These are phyloP conservation scores for Diplodia scrobiculata DNA, from an alignment of 2,329 filamentous ascomycete species.

Conservation along the genomic window DNA sequence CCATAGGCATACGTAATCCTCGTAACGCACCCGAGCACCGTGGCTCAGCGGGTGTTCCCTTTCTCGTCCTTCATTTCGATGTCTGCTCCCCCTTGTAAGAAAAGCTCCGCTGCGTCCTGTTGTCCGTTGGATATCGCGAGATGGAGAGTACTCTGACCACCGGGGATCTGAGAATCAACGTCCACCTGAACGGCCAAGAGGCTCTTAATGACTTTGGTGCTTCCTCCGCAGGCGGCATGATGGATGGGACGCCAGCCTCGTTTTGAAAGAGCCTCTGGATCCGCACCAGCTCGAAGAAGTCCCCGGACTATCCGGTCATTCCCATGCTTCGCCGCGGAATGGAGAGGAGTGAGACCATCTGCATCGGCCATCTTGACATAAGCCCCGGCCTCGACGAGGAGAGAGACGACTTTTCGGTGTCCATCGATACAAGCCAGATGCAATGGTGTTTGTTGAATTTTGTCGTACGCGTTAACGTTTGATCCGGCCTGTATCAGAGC, in stretches of 20 bases:
- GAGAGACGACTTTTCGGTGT: background rate
- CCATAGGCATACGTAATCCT: too few species aligned
- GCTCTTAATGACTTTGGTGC: background rate
- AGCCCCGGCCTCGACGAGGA: background rate
- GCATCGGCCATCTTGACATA: background rate
- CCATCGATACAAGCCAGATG: constrained; percentile 7
- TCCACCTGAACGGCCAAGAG: background rate
- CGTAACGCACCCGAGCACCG: too few species aligned
- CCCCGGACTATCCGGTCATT: background rate
- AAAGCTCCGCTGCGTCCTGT: background rate
- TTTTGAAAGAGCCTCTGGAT: background rate
- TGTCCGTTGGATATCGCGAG: background rate
- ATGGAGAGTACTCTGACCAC: background rate
- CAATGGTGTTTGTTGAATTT: background rate
- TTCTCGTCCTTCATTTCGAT: background rate
- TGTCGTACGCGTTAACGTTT: background rate
- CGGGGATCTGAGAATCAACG: background rate
- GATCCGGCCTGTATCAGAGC: background rate
- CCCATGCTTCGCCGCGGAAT: background rate
- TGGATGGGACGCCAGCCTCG: background rate
- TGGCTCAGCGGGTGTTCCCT: background rate
- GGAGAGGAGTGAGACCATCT: background rate
- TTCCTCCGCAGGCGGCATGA: background rate
- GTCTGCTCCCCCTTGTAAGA: background rate
- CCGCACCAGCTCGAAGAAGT: background rate